Base-by-base conservation (phyloP, 306 rosid genomes). In the Betula pendula region DNA sequence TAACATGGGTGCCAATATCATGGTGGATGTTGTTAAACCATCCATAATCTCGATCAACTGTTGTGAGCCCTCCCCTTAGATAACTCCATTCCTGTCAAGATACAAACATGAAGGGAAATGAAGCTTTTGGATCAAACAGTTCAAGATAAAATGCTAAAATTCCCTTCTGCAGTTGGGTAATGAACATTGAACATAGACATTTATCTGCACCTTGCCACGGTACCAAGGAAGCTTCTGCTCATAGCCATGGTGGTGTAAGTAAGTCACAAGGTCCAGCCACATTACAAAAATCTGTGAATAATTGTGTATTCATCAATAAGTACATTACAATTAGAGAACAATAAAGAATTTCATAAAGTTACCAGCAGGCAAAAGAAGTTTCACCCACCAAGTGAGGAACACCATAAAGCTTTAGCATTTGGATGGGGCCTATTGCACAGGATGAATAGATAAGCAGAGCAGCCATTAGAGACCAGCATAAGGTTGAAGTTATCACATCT, bases 1-100 rank as follows among this genome's bases (percentile, higher is more conserved):
- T 86, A n/a, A 92, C 98, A 80, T 95, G 99, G n/a, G 99, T 95
- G 75, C 99, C 99, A 69, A 95, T 95, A 69, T 92, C 96, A 77
- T 95, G 99, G 84, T 95, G 99, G 73, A 95, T 85, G 77, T 73
- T 88, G 76, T 95, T 95, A n/a, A 95, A 81, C 83, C 85, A 74
- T 40, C 99, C 99, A 80, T 92, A 95, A 78, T 95, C 99, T 6
- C 97, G 96, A 81, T 95, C 99, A 16, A 95, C 87, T 0, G 99
- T 95, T 33, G 99, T 92, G 4, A 95, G 88, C 45, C 99, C 99
- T 53, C 99, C 99, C 53, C 99, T 82, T 19, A 95, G 71, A 20
- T 95, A 95, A 59, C 75, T 89, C 99, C 99, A 95, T 85, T 95
- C 97, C 99, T 95, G 78, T 27, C 20, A 63, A 52, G 42, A 70